Conservation (phyloP, 2,329 filamentous ascomycete genomes). For the Hyphodiscus sp. region DNA sequence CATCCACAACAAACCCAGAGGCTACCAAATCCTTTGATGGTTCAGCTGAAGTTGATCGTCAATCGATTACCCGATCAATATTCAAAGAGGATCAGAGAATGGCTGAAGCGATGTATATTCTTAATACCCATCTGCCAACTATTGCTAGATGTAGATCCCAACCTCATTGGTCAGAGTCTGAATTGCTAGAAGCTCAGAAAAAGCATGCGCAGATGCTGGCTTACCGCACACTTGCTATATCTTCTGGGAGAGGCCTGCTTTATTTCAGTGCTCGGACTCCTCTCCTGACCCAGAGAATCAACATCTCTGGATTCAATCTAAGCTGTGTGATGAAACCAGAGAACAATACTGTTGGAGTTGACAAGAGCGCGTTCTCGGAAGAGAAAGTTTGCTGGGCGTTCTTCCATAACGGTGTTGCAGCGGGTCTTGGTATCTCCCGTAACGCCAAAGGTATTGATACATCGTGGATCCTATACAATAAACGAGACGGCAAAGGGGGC, state of each 20-base stretch:
- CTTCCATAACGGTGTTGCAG: slow-evolving; percentile 94
- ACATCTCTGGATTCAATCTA: slow-evolving; percentile 83
- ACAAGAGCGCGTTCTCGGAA: slow-evolving; percentile 80
- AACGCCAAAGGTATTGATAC: slow-evolving; percentile 92
- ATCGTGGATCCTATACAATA: slow-evolving; percentile 98
- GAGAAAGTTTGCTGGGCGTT: slow-evolving; percentile 98
- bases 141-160: slow-evolving; percentile 70
- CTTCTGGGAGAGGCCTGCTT: slow-evolving; percentile 78
- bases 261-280: slow-evolving; percentile 85
- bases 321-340: slow-evolving; percentile 88
- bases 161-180: slow-evolving; percentile 74
- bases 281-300: slow-evolving; percentile 85
- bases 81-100: slow-evolving; percentile 89
- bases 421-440: slow-evolving; percentile 82
- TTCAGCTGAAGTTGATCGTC: slow-evolving; percentile 75
- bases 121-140: slow-evolving; percentile 80
- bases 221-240: slow-evolving; percentile 79
- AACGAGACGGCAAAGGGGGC: slow-evolving; percentile 50
- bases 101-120: slow-evolving; percentile 73
- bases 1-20: slow-evolving; percentile 51
- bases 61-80: slow-evolving; percentile 75
- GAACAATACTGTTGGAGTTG: slow-evolving; percentile 88
- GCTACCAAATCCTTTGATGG: slow-evolving; percentile 62
- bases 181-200: slow-evolving; percentile 88
- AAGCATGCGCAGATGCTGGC: slow-evolving; percentile 81